Base-by-base conservation (phyloP, 2,329 filamentous ascomycete genomes). In the Talaromyces sp. region DNA sequence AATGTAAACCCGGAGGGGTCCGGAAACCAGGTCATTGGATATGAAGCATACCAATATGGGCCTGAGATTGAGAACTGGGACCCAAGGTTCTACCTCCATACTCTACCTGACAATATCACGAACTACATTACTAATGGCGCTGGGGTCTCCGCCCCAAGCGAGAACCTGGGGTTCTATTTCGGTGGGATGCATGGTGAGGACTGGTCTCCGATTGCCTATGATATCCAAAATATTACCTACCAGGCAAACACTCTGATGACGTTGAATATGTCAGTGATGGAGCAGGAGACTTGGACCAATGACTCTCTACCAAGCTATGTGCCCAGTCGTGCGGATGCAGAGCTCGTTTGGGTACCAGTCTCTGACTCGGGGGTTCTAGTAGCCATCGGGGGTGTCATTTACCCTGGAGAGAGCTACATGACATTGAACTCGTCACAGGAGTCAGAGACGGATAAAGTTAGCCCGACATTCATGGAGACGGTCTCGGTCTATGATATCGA, bases 81-180 rank as follows among this genome's bases (percentile, higher is more conserved):
- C 3, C 63, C 74, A 0, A 77, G 35, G 4, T 84, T 83, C 55
- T 32, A 72, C 3, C 60, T 70, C 8, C 65, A 64, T 1, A 61
- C 65, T 1, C 73, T 87, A 1, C 67, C 77, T 2, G 57, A 70
- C 3, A 69, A 63, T 6, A 66, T 87, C 4, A 88, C 82, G 17
- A 77, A 82, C 44, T 89, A 87, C 61, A 62, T 90, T 19, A 82
- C 86, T 0, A 84, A 82, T 57, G 87, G 88, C 16, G 87, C 81
- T 2, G 81, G 79, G 0, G 85, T 79, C 10, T 88, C 77, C 39
- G 84, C 82, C 0, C 86, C 87, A 0, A 89, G 86, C 0, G 87
- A 90, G 68, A 86, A 89, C 57, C 79, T 85, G 59, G 86, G 85
- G 0, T 90, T 84, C 75, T 90, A 90, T 61, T 88, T 90, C 58